phyloP scores from a whole-genome alignment of 805 yeast species.

The Torulaspora maleeae region DNA sequence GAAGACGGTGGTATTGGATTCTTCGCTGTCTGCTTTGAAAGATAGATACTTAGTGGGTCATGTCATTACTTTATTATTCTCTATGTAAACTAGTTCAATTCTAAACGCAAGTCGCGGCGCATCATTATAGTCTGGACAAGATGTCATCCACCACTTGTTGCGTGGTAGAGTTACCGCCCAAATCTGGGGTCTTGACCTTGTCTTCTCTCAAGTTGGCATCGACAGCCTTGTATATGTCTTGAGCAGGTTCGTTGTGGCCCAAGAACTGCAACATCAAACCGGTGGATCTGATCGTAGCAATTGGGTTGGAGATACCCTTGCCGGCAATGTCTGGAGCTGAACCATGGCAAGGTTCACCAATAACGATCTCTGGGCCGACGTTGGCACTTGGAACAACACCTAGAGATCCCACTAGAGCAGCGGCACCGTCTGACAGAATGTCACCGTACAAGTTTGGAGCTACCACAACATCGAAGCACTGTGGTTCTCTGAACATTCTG shows the following conservation, averaged over 20 bases:
- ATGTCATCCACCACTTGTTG: constrained; percentile 84
- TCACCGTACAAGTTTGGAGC: constrained; percentile 99
- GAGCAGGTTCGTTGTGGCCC: constrained; percentile 87
- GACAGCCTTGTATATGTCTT: constrained; percentile 87
- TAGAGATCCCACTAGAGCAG: constrained; percentile 93
- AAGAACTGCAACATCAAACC: constrained; percentile 96
- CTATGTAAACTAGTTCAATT: background rate
- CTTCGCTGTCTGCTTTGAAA: constrained; percentile 88
- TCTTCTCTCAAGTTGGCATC: constrained; percentile 86
- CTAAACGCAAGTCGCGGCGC: background rate
- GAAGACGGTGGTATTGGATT: constrained; percentile 99
- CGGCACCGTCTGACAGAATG: constrained; percentile 95
- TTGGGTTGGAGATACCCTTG: constrained; percentile 88
- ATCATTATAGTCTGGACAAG: constrained; percentile 36
- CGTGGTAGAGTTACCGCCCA: constrained; percentile 87
- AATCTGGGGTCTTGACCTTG: constrained; percentile 77
- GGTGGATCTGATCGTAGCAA: constrained; percentile 96
- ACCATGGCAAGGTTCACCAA: constrained; percentile 99
- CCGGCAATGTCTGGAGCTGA: constrained; percentile 99
- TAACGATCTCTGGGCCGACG: constrained; percentile 92
- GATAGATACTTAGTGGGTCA: constrained; percentile 25
- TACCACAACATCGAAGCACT: constrained; percentile 93
- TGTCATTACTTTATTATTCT: constrained; percentile 2
- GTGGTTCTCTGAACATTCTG: constrained; percentile 98
- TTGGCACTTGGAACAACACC: constrained; percentile 98